A percentile compares a stretch with the other conserved stretches of the same genome.
Conservation (phyloP, 257 asterid genomes). For the Verbena officinalis region DNA sequence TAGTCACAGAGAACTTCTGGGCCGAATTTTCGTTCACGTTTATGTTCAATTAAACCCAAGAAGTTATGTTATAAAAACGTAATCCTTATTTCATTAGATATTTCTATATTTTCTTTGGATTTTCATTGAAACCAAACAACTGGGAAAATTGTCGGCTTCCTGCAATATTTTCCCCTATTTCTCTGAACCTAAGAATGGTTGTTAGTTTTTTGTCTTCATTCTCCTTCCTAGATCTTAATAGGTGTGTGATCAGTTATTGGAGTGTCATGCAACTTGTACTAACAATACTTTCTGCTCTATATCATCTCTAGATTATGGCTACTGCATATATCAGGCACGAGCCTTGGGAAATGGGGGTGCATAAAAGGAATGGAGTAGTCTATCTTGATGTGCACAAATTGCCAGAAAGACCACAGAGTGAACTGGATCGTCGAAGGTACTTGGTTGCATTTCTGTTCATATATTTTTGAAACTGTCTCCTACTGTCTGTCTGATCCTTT, state of each 20-base stretch:
- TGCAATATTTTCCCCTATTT: not conserved
- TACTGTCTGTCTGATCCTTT: constrained; percentile 8
- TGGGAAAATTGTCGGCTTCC: not conserved
- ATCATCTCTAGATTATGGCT: constrained; percentile 74
- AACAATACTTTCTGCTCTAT: constrained; percentile 15
- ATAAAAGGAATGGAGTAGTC: constrained; percentile 87
- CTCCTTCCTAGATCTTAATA: constrained; percentile 12
- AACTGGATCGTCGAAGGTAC: constrained; percentile 88
- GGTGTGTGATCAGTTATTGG: not conserved
- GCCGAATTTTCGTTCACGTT: not conserved
- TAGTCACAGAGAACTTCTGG: not conserved
- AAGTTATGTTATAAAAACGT: not conserved
- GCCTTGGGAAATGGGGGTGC: constrained; percentile 99
- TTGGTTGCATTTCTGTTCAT: constrained; percentile 6
- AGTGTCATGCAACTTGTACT: constrained; percentile 15
- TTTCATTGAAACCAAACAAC: not conserved
- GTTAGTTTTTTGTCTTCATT: not conserved
- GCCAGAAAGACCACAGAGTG: constrained; percentile 92
- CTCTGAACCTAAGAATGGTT: not conserved
- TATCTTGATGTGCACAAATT: constrained; percentile 93
- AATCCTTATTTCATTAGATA: not conserved
- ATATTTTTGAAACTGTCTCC: not conserved
- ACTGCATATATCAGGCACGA: constrained; percentile 90
- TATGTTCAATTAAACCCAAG: not conserved
- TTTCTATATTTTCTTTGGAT: constrained; percentile 4